These are phyloP conservation scores for Apiotrichum brassicae DNA, from an alignment of 1,284 basidiomycete species.

Conservation along the genomic window DNA sequence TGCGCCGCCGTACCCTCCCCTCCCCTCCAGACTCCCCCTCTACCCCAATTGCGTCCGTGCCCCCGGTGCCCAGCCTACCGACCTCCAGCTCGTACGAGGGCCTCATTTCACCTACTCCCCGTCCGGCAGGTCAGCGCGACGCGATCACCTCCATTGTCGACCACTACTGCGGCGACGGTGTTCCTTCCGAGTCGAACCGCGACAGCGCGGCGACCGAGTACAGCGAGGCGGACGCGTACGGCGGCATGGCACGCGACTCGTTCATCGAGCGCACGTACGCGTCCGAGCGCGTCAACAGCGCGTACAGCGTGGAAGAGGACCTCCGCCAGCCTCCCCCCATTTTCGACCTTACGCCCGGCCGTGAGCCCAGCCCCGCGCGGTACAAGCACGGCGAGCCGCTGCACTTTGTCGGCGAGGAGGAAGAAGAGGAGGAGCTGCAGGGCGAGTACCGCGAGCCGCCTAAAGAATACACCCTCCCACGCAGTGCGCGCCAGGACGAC, in stretches of 20 bases:
- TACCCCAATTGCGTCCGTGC: neutral
- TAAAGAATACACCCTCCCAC: no score
- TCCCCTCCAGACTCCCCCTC: constrained; percentile 5
- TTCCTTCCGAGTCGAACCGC: neutral
- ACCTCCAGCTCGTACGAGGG: constrained; percentile 11
- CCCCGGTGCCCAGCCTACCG: neutral
- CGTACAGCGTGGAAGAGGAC: constrained; percentile 9
- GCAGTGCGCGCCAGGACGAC: no score
- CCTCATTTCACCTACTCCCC: constrained; percentile 8
- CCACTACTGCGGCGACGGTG: constrained; percentile 9
- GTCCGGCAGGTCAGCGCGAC: constrained; percentile 9
- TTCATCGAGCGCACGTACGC: constrained; percentile 15
- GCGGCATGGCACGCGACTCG: constrained; percentile 11
- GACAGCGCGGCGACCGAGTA: constrained; percentile 2
- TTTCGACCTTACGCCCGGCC: constrained; percentile 51
- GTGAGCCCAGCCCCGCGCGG: constrained; percentile 58
- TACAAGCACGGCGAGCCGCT: constrained; percentile 81
- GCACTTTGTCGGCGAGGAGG: constrained; percentile 48
- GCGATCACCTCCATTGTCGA: constrained; percentile 19
- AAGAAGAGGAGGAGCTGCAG: neutral
- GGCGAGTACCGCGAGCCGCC: no score
- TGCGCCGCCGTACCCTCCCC: constrained; percentile 2
- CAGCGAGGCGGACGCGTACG: constrained; percentile 9
- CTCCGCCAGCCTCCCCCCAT: constrained; percentile 35
- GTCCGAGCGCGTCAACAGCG: constrained; percentile 11